Evolutionary conservation across 768 basidiomycete species (phyloP).

Genomic region (Lactifluus pinguis): DNA sequence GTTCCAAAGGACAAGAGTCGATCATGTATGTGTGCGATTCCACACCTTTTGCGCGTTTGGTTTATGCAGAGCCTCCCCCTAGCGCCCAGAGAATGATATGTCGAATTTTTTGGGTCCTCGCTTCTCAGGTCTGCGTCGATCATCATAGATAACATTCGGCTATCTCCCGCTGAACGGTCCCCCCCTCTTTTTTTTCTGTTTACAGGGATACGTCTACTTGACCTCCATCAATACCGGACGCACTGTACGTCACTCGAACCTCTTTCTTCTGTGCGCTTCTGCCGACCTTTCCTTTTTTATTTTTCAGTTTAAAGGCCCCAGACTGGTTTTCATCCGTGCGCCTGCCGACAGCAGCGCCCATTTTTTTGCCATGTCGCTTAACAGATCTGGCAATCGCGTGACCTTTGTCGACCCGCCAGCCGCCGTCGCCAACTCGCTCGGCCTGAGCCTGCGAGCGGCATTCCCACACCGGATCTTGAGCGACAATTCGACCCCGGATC

Average conservation of each 20-base stretch:
- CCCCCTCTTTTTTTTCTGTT: neutral
- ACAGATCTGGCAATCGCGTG: conserved; percentile 49
- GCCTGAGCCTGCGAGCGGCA: conserved; percentile 30
- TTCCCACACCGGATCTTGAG: conserved; percentile 36
- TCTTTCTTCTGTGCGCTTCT: conserved; percentile 16
- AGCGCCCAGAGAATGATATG: conserved; percentile 57
- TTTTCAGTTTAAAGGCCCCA: conserved; percentile 37
- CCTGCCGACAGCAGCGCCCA: conserved; percentile 38
- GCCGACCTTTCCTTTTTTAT: conserved; percentile 9
- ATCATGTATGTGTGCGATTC: conserved; percentile 35
- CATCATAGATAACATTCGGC: conserved; percentile 15
- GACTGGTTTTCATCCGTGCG: conserved; percentile 56
- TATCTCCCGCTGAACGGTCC: conserved; percentile 1
- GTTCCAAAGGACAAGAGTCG: conserved; percentile 43
- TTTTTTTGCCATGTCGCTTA: conserved; percentile 62
- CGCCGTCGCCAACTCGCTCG: conserved; percentile 31
- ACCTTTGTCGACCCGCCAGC: conserved; percentile 35
- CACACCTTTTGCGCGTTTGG: conserved; percentile 6
- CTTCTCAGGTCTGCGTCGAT: conserved; percentile 38
- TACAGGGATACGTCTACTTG: conserved; percentile 62
- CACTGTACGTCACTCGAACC: conserved; percentile 31
- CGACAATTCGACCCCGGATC: conserved; percentile 39
- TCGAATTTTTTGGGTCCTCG: conserved; percentile 51
- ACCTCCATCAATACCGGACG: conserved; percentile 44
- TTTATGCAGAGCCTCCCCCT: neutral